phyloP scores from a whole-genome alignment of 2,329 filamentous ascomycete species.

The Ceratocystis albifundus region DNA sequence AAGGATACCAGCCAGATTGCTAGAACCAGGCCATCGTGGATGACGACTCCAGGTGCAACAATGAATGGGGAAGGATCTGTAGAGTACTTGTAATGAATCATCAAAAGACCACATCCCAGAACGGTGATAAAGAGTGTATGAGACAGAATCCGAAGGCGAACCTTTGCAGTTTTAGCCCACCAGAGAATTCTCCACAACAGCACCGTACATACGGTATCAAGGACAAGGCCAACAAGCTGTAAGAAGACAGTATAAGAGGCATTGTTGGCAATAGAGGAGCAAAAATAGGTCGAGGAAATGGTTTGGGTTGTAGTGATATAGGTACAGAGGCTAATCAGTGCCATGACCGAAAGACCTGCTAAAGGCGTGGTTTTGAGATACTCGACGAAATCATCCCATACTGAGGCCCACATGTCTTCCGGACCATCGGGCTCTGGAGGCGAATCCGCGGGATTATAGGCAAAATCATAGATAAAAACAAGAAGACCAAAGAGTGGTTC shows the following conservation, averaged over 20 bases:
- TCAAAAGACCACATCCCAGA: constrained; percentile 14
- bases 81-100: constrained; percentile 17
- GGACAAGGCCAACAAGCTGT: constrained; percentile 36
- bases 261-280: constrained; percentile 36
- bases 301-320: constrained; percentile 31
- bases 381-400: constrained; percentile 37
- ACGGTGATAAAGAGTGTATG: constrained; percentile 31
- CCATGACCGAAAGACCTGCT: constrained; percentile 24
- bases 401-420: constrained; percentile 40
- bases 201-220: constrained; percentile 39
- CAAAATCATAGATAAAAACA: constrained; percentile 22
- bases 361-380: constrained; percentile 34
- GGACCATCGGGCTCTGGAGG: constrained; percentile 27
- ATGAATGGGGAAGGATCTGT: constrained; percentile 13
- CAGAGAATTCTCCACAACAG: constrained; percentile 41
- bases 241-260: constrained; percentile 31
- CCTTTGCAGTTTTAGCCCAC: constrained; percentile 40
- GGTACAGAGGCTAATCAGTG: constrained; percentile 35
- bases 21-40: constrained; percentile 39
- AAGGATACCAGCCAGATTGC: constrained; percentile 36
- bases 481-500: constrained; percentile 31
- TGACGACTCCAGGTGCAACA: constrained; percentile 13
- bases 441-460: neutral
- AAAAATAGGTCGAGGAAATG: constrained; percentile 39
- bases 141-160: constrained; percentile 37